Conservation (phyloP, 1,139 yeast genomes). For the Geotrichum aggregatum region DNA sequence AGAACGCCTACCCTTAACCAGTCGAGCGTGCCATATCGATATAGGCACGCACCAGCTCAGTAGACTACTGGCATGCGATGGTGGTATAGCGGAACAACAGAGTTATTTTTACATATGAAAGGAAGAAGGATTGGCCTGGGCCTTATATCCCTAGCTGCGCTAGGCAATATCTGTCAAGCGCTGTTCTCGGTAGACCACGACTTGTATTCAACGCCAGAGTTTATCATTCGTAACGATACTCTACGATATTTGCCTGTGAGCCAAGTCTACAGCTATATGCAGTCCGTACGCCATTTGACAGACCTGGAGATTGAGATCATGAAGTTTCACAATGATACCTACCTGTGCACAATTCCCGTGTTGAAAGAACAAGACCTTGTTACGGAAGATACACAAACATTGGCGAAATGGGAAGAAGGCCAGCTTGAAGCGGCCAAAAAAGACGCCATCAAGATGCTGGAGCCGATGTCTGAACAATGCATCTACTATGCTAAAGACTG, state of each 20-base stretch:
- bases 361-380: neutral
- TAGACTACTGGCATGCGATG: neutral
- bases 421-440: constrained; percentile 20
- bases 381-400: constrained; percentile 12
- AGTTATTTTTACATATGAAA: neutral
- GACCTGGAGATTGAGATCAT: constrained; percentile 11
- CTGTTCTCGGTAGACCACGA: constrained; percentile 17
- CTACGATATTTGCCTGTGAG: constrained; percentile 5
- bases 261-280: constrained; percentile 13
- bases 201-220: constrained; percentile 14
- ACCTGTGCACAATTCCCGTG: constrained; percentile 13
- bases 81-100: neutral
- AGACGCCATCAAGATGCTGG: constrained; percentile 33
- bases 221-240: constrained; percentile 13
- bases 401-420: constrained; percentile 13
- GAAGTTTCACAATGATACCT: constrained; percentile 13
- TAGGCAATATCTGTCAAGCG: constrained; percentile 2
- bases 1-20: neutral
- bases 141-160: neutral
- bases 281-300: constrained; percentile 7
- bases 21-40: no score
- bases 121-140: neutral
- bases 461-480: constrained; percentile 36
- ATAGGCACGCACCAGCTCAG: no score
- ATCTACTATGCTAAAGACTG: constrained; percentile 47